Evolutionary conservation across 208 protist genomes (phyloP), one percentile per base, ranked within the genome.

Genomic region (Acanthamoeba polyphaga): DNA sequence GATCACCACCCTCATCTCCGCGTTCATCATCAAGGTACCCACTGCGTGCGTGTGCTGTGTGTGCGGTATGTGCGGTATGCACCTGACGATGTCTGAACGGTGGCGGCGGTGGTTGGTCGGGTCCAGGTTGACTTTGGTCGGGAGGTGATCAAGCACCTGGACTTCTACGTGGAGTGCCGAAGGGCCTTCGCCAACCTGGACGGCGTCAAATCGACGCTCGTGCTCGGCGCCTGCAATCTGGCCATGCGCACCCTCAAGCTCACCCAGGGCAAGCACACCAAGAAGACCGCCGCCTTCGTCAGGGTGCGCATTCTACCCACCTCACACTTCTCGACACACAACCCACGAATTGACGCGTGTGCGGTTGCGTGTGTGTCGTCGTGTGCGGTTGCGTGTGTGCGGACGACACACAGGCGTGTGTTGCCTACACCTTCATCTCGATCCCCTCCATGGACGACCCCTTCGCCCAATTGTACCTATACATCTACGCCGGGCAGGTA

Each of bases 161-260:
- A 97, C 43, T 98, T 98, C 72, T 98, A 95, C 78, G 97, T 97
- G 8, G 97, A 98, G 53, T 98, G 97, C 27, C 93, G 98, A 34
- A 76, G 92, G 58, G 88, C 92, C 19, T 98, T 98, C 92, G 85
- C 89, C 51, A 97, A 98, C 76, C 93, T 98, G n/a, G 97, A 98
- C 92, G 22, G 24, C 32, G 95, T 98, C 9, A 97, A 98, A 70
- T 58, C 82, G 68, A 15, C 95, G 10, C 92, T 98, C 29, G 97
- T 98, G 13, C 93, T 96, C 53, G 29, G 68, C 49, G 97, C 95
- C 17, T 76, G 88, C 38, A 32, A 29, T 22, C 70, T 97, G 38
- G 96, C 96, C 43, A 96, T 96, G 93, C 88, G 78, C 27, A 97
- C 97, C 34, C 74, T 94, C 8, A 9, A 5, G 8, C 80, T 98